A percentile compares a stretch with the other conserved stretches of the same genome.
These are phyloP conservation scores for Seiridium unicorne DNA, from an alignment of 2,329 filamentous ascomycete genomes.

Conservation along the genomic window DNA sequence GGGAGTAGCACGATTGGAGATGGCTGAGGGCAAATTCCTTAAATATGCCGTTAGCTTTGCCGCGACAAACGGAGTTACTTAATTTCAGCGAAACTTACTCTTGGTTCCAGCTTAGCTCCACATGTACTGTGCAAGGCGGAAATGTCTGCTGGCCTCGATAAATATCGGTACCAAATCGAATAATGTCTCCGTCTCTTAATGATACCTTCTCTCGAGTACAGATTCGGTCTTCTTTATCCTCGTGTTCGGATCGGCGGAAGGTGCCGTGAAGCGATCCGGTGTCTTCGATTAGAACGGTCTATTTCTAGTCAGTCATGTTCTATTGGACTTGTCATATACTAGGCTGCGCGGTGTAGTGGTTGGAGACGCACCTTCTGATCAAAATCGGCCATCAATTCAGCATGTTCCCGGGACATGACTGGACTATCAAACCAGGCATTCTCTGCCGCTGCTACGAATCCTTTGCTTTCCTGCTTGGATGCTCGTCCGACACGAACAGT, in stretches of 20 bases:
- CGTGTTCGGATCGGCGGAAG: slow-evolving; percentile 34
- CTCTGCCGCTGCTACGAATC: slow-evolving; percentile 33
- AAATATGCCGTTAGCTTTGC: not conserved
- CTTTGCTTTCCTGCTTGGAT: slow-evolving; percentile 43
- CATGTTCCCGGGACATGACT: slow-evolving; percentile 70
- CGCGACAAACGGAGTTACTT: not conserved
- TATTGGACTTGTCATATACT: no score
- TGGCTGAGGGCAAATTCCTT: not conserved
- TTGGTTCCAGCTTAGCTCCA: slow-evolving; percentile 21
- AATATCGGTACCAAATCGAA: slow-evolving; percentile 40
- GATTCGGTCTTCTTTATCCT: slow-evolving; percentile 18
- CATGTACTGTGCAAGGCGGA: slow-evolving; percentile 35
- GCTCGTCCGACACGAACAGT: slow-evolving; percentile 39
- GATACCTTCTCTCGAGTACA: slow-evolving; percentile 9
- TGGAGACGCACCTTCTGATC: slow-evolving; percentile 37
- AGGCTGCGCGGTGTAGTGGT: slow-evolving; percentile 7
- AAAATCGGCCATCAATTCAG: slow-evolving; percentile 46
- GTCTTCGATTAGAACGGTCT: slow-evolving; percentile 47
- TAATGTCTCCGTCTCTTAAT: slow-evolving; percentile 31
- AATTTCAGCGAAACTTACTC: not conserved
- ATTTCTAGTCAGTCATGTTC: slow-evolving; percentile 32
- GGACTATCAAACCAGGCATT: slow-evolving; percentile 71
- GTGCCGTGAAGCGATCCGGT: slow-evolving; percentile 53
- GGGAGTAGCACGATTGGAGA: not conserved
- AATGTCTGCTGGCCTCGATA: slow-evolving; percentile 33